Percentiles rank a stretch among this genome's conserved stretches.
phyloP scores from a whole-genome alignment of 352 stramenopile species.

The Phytophthora parvispora region DNA sequence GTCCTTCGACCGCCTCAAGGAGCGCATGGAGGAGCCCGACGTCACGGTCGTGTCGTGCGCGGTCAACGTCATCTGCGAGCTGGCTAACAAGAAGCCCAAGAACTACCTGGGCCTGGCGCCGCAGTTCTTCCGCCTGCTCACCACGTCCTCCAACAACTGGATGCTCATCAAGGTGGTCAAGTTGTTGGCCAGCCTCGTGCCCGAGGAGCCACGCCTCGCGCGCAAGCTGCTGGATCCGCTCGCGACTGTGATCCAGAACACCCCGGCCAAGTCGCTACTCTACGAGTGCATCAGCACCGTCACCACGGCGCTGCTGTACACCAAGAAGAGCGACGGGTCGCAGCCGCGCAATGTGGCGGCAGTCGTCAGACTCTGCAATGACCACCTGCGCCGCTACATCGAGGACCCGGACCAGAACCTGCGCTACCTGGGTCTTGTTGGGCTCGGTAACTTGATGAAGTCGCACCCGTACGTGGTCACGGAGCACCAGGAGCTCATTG shows the following conservation, averaged over 20 bases:
- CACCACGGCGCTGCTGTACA: conserved; percentile 97
- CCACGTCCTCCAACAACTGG: conserved; percentile 99
- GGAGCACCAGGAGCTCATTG: conserved; percentile 96
- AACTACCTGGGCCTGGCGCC: conserved; percentile 99
- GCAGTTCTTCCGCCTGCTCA: conserved; percentile 99
- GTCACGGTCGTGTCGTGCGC: conserved; percentile 97
- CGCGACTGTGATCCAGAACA: conserved; percentile 98
- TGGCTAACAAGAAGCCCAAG: conserved; percentile 99
- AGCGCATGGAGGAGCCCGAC: conserved; percentile 97
- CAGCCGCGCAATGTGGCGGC: conserved; percentile 94
- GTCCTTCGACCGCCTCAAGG: conserved; percentile 98
- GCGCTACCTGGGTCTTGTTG: conserved; percentile 98
- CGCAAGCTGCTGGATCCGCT: conserved; percentile 99
- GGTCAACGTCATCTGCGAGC: conserved; percentile 99
- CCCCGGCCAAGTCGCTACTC: conserved; percentile 98
- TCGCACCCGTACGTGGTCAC: conserved; percentile 96
- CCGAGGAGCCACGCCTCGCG: conserved; percentile 98
- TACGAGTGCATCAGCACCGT: conserved; percentile 99
- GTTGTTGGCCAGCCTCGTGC: conserved; percentile 97
- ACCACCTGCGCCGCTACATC: conserved; percentile 97
- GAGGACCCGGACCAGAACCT: conserved; percentile 99
- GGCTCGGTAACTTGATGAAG: conserved; percentile 97
- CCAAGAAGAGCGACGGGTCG: conserved; percentile 96
- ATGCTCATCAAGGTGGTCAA: conserved; percentile 99
- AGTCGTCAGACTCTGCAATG: conserved; percentile 96